Conservation (phyloP, 352 stramenopile species). For the Globisporangium perplexum region DNA sequence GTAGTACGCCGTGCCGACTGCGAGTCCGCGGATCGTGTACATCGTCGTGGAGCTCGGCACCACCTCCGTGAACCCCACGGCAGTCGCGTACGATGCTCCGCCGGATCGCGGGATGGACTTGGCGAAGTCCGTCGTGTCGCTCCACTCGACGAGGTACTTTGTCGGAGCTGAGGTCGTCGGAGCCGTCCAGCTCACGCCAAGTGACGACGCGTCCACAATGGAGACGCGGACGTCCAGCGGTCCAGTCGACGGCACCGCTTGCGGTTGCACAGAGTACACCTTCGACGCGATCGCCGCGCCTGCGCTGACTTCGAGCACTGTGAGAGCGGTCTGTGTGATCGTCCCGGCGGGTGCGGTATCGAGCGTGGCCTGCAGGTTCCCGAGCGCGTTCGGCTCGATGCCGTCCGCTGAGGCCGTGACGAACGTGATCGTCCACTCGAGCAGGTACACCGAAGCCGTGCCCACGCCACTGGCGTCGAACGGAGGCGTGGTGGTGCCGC, state of each 20-base stretch:
- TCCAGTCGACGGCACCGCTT: conserved; percentile 36
- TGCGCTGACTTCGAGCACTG: conserved; percentile 21
- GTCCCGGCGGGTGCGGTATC: conserved; percentile 15
- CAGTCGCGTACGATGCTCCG: conserved; percentile 38
- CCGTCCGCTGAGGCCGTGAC: conserved; percentile 36
- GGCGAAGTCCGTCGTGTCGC: conserved; percentile 13
- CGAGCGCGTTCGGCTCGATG: conserved; percentile 43
- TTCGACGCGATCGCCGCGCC: conserved; percentile 13
- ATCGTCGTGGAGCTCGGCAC: conserved; percentile 20
- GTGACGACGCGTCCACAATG: conserved; percentile 45
- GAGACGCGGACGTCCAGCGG: conserved; percentile 49
- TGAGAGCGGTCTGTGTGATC: conserved; percentile 19
- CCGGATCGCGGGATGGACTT: conserved; percentile 19
- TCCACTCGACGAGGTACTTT: conserved; percentile 72
- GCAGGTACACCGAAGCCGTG: conserved; percentile 28
- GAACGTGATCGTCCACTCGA: conserved; percentile 84
- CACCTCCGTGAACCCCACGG: conserved; percentile 43
- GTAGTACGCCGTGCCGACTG: conserved; percentile 75
- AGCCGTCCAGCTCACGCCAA: conserved; percentile 63
- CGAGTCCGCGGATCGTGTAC: conserved; percentile 83
- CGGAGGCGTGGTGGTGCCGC: conserved; percentile 20
- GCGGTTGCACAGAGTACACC: conserved; percentile 30
- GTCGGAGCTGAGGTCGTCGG: conserved; percentile 18
- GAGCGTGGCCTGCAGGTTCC: conserved; percentile 24
- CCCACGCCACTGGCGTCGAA: conserved; percentile 48